Base-by-base conservation (phyloP, 2,329 filamentous ascomycete species). In the Colletotrichum incanum region DNA sequence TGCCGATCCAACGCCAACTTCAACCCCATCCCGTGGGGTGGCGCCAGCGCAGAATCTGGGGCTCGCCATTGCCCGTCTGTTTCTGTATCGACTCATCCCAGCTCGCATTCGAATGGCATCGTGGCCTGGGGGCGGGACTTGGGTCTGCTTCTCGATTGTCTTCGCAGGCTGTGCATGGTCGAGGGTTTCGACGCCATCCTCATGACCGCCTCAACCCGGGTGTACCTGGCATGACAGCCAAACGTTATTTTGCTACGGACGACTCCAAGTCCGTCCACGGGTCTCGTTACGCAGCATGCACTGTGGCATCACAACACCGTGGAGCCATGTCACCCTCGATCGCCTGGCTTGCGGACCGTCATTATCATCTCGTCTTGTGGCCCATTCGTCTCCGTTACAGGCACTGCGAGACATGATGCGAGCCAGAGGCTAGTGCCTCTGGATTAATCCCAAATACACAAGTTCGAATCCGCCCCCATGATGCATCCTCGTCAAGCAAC, bases 21-120 rank as follows among this genome's bases (percentile, higher is more conserved):
- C 41, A 58, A 67, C 64, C 49, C 64, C 62, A 62, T 62, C 64
- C 47, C 12, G 56, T 59, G 64, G 64, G 50, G 68, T 71, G 68
- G 68, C 68, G 64, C 54, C 69, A 71, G 59, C 58, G 37, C 18
- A 54, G 45, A 72, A 72, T 26, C 65, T 54, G 65, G 69, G 64
- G 65, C 59, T 69, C 52, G 43, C 52, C 37, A 59, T 58, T 34
- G 26, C 31, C 52, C 52, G 28, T 16, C 39, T 67, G 20, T 43
- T 23, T 55, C 31, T 55, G 9, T 55, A 8, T 31, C 31, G 52
- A 28, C 52, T 37, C 39, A 71, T 71, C 68, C 50, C n/a, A 62
- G 68, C 64, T 50, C 43, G 39, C 55, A 41, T 60, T 28, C 20
- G 14, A 37, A 55, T 34, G 43, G 26, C 41, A 41, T 71, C 14